Percentiles rank a stretch among this genome's conserved stretches.
These are phyloP conservation scores for Rubroboletus satanas DNA, from an alignment of 768 basidiomycete genomes.

Conservation along the genomic window DNA sequence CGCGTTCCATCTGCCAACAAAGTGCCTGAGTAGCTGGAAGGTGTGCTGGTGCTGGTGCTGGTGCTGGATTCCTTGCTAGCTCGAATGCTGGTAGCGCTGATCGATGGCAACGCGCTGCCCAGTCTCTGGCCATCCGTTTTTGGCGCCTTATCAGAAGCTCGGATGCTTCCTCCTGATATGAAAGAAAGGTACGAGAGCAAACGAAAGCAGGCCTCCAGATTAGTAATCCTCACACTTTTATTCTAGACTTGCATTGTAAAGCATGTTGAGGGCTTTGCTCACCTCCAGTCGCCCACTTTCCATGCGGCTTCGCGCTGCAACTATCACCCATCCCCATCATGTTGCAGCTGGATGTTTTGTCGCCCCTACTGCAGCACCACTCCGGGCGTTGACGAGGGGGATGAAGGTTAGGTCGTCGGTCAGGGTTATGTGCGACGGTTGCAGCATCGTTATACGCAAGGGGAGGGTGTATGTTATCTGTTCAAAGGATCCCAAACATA, in stretches of 20 bases:
- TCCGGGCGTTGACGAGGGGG: slow-evolving; percentile 53
- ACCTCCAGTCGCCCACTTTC: slow-evolving; percentile 60
- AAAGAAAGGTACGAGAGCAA: too few species aligned
- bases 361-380: slow-evolving; percentile 7
- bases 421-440: slow-evolving; percentile 93
- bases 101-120: too few species aligned
- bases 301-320: slow-evolving; percentile 44
- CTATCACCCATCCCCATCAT: slow-evolving; percentile 29
- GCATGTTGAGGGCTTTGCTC: slow-evolving; percentile 58
- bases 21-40: not conserved
- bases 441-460: slow-evolving; percentile 82
- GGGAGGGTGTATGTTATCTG: slow-evolving; percentile 92
- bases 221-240: too few species aligned
- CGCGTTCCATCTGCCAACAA: slow-evolving; percentile 3
- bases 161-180: too few species aligned
- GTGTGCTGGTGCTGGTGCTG: not conserved
- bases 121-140: too few species aligned
- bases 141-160: too few species aligned
- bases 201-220: too few species aligned
- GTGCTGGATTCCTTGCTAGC: not conserved
- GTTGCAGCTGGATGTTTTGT: slow-evolving; percentile 28
- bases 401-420: slow-evolving; percentile 98
- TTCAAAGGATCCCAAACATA: slow-evolving; percentile 93
- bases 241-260: slow-evolving; percentile 20
- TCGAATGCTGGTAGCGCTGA: too few species aligned